Conservation (phyloP, 2,329 filamentous ascomycete genomes). For the Aspergillus udagawae region DNA sequence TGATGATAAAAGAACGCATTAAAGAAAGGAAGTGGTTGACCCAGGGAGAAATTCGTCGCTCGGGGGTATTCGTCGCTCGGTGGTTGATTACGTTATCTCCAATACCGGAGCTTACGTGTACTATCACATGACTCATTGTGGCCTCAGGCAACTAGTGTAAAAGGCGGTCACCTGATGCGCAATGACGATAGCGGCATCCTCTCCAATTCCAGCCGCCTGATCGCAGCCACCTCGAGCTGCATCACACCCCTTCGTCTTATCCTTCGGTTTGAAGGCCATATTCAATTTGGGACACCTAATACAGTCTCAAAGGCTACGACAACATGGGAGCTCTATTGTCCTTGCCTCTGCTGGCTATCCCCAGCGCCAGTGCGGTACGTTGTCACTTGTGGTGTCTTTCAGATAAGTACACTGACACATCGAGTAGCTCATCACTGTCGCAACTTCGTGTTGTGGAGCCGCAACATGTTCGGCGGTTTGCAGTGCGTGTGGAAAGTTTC, state of each 20-base stretch:
- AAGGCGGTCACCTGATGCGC: neutral
- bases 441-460: slow-evolving; percentile 89
- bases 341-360: slow-evolving; percentile 81
- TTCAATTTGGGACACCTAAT: neutral
- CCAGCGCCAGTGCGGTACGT: slow-evolving; percentile 79
- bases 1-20: too few relatives aligned
- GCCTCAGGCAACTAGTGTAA: neutral
- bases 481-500: slow-evolving; percentile 92
- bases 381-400: slow-evolving; percentile 4
- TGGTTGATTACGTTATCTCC: too few relatives aligned
- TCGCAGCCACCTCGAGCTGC: neutral
- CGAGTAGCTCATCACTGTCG: slow-evolving; percentile 67
- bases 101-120: neutral
- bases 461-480: slow-evolving; percentile 95
- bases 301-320: neutral
- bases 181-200: slow-evolving; percentile 5
- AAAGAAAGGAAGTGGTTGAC: too few relatives aligned
- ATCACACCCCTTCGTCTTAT: neutral
- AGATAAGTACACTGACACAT: slow-evolving; percentile 10
- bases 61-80: too few relatives aligned
- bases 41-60: too few relatives aligned
- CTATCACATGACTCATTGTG: neutral
- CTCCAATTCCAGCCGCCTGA: slow-evolving; percentile 4
- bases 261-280: neutral
- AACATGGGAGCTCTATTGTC: slow-evolving; percentile 89